phyloP scores from a whole-genome alignment of 2,329 filamentous ascomycete species.

The Calonectria multiphialidica region DNA sequence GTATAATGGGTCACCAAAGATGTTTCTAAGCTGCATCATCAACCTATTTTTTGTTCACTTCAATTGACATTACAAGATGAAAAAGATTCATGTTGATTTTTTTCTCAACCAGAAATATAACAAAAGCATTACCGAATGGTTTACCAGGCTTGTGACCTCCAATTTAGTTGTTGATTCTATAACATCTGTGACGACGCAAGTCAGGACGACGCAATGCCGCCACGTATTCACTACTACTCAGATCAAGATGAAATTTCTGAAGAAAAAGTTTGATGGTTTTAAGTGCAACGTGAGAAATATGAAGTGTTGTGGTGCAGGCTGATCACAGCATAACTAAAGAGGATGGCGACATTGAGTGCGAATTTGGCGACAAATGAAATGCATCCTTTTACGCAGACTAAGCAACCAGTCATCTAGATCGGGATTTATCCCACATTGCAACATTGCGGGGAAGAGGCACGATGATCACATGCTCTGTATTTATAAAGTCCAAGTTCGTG shows the following conservation, averaged over 20 bases:
- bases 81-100: no score
- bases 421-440: constrained; percentile 24
- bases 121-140: no score
- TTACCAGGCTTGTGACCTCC: no score
- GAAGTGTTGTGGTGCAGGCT: neutral
- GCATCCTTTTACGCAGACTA: neutral
- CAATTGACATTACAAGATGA: no score
- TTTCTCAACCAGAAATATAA: no score
- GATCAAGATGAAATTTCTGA: neutral
- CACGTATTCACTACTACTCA: neutral
- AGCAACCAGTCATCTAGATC: neutral
- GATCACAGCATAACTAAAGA: constrained; percentile 16
- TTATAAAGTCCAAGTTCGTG: neutral
- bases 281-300: no score
- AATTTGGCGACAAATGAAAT: constrained; percentile 13
- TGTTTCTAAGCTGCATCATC: no score
- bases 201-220: no score
- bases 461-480: neutral
- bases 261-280: neutral
- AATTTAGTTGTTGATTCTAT: no score
- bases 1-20: no score
- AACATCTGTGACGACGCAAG: no score
- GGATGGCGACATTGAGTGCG: constrained; percentile 29
- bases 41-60: no score
- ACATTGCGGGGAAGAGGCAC: constrained; percentile 23